Evolutionary conservation across 1,139 yeast genomes (phyloP).

Genomic region (Suhomyces maxii): DNA sequence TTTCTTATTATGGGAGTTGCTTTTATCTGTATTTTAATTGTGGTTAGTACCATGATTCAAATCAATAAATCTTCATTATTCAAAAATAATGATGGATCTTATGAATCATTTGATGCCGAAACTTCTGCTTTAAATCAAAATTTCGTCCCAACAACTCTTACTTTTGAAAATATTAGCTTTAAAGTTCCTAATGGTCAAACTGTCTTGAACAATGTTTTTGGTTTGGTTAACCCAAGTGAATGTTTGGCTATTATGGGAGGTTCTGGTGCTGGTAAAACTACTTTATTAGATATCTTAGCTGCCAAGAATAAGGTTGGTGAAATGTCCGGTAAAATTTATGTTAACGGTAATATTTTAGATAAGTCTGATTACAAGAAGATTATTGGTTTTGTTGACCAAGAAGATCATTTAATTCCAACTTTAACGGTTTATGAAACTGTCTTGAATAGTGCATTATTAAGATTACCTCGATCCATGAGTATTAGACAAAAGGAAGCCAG

Average conservation of each 20-base stretch:
- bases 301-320: constrained; percentile 79
- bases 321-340: constrained; percentile 61
- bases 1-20: constrained; percentile 53
- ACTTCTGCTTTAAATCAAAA: constrained; percentile 48
- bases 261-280: constrained; percentile 97
- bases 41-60: constrained; percentile 49
- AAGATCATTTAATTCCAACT: constrained; percentile 86
- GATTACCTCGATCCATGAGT: constrained; percentile 81
- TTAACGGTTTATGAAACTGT: constrained; percentile 95
- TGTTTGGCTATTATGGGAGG: constrained; percentile 97
- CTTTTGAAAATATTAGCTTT: constrained; percentile 74
- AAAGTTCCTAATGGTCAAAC: constrained; percentile 48
- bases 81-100: constrained; percentile 22
- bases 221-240: constrained; percentile 81
- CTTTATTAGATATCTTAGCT: constrained; percentile 85
- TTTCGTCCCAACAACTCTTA: constrained; percentile 72
- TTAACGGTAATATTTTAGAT: constrained; percentile 63
- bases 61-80: constrained; percentile 68
- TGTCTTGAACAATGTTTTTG: constrained; percentile 66
- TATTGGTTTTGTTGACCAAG: constrained; percentile 97
- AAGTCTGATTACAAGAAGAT: constrained; percentile 57
- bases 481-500: constrained; percentile 69
- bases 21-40: constrained; percentile 34
- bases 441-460: constrained; percentile 81
- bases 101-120: constrained; percentile 31